phyloP scores from a whole-genome alignment of 305 asterid species.

The Fraxinus nigra region DNA sequence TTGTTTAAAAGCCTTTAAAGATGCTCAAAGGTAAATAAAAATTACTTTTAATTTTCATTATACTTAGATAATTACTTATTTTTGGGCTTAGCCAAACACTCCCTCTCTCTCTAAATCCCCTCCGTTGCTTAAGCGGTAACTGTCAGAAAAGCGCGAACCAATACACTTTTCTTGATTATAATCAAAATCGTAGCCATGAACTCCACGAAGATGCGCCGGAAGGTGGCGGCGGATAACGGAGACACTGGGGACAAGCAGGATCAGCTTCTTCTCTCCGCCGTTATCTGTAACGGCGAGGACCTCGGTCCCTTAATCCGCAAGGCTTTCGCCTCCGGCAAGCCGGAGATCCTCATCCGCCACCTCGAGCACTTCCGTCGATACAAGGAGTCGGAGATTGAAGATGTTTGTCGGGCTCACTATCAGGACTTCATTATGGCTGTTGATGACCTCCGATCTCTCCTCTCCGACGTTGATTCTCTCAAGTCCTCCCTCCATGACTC shows the following conservation, averaged over 20 bases:
- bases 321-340: conserved; percentile 81
- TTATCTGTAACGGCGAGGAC: conserved; percentile 94
- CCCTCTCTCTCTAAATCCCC: conserved; percentile 39
- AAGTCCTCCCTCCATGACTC: conserved; percentile 69
- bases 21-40: no score
- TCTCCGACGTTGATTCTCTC: conserved; percentile 91
- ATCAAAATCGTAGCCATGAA: conserved; percentile 36
- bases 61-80: neutral
- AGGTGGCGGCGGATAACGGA: conserved; percentile 61
- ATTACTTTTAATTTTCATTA: neutral
- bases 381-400: conserved; percentile 93
- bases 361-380: conserved; percentile 79
- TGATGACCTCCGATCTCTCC: conserved; percentile 90
- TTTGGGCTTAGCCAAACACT: neutral
- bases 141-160: conserved; percentile 14
- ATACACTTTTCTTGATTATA: neutral
- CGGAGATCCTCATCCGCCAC: conserved; percentile 73
- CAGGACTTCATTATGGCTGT: conserved; percentile 95
- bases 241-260: conserved; percentile 88
- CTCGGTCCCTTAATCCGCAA: conserved; percentile 83
- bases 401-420: conserved; percentile 86
- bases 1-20: no score
- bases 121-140: conserved; percentile 41
- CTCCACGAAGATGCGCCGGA: conserved; percentile 71
- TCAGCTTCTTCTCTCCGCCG: conserved; percentile 77